A percentile compares a stretch with the other conserved stretches of the same genome.
Conservation (phyloP, 2,329 filamentous ascomycete genomes). For the Lecanosticta acicola region DNA sequence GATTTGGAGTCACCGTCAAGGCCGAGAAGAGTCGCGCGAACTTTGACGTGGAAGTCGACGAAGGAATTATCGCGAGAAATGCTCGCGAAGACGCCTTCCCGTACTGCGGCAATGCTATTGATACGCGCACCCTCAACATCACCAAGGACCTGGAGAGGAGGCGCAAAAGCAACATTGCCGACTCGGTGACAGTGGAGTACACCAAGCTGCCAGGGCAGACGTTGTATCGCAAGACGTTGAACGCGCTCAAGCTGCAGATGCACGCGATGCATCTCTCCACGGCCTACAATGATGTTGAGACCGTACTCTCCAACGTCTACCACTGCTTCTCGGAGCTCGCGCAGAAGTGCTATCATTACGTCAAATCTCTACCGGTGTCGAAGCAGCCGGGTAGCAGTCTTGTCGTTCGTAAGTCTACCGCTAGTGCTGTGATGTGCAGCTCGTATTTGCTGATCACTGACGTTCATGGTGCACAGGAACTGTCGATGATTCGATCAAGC, state of each 20-base stretch:
- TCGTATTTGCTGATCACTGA: slow-evolving; percentile 2
- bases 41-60: slow-evolving; percentile 61
- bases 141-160: slow-evolving; percentile 58
- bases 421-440: background rate
- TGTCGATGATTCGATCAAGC: slow-evolving; percentile 59
- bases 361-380: slow-evolving; percentile 51
- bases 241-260: slow-evolving; percentile 75
- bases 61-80: slow-evolving; percentile 45
- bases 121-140: slow-evolving; percentile 69
- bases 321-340: slow-evolving; percentile 72
- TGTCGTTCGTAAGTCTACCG: slow-evolving; percentile 51
- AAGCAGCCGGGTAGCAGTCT: slow-evolving; percentile 55
- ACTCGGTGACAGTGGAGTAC: slow-evolving; percentile 74
- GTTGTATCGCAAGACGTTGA: slow-evolving; percentile 73
- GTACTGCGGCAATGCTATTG: slow-evolving; percentile 78
- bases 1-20: slow-evolving; percentile 76
- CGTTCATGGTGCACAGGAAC: slow-evolving; percentile 45
- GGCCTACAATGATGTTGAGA: slow-evolving; percentile 62
- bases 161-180: slow-evolving; percentile 50
- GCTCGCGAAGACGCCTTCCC: slow-evolving; percentile 57
- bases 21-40: slow-evolving; percentile 76
- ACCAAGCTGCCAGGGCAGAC: slow-evolving; percentile 65
- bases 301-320: slow-evolving; percentile 69
- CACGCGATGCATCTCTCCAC: slow-evolving; percentile 81
- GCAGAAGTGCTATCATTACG: slow-evolving; percentile 62